Conservation (phyloP, 192 early-diverging fungal genomes). For the Jimgerdemannia flammicorona region DNA sequence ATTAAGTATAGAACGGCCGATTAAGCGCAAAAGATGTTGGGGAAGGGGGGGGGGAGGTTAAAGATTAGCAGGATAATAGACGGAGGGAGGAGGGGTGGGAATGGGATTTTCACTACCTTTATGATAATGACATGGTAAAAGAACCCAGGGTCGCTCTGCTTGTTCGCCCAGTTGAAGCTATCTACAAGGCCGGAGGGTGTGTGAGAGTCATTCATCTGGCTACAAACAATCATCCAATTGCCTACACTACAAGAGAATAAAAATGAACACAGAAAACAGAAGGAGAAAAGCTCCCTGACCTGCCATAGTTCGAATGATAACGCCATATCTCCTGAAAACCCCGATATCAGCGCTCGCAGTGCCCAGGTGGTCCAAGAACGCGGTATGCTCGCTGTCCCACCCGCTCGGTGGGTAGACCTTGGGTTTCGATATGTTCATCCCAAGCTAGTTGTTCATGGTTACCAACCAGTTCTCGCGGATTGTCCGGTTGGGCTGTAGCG, state of each 20-base stretch:
- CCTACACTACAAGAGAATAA: neutral
- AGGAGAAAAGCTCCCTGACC: slow-evolving; percentile 11
- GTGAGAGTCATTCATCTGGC: no score
- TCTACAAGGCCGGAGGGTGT: neutral
- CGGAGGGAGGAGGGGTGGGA: no score
- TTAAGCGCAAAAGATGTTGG: no score
- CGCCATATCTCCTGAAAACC: slow-evolving; percentile 46
- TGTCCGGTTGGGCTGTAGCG: slow-evolving; percentile 23
- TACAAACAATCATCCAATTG: no score
- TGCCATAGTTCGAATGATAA: slow-evolving; percentile 69
- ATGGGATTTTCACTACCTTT: slow-evolving; percentile 7
- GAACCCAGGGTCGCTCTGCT: slow-evolving; percentile 53
- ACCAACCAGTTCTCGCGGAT: slow-evolving; percentile 46
- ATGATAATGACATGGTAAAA: slow-evolving; percentile 46
- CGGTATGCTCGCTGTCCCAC: slow-evolving; percentile 49
- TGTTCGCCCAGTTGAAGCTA: slow-evolving; percentile 49
- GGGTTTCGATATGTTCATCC: neutral
- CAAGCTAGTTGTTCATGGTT: neutral
- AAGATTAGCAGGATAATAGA: no score
- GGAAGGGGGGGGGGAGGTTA: no score
- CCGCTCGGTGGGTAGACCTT: slow-evolving; percentile 29
- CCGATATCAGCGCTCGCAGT: slow-evolving; percentile 49
- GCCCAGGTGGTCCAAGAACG: slow-evolving; percentile 62
- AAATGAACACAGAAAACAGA: slow-evolving; percentile 11
- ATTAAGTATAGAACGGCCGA: no score